Evolutionary conservation across 306 rosid species (phyloP).

Genomic region (Medicago ruthenica): DNA sequence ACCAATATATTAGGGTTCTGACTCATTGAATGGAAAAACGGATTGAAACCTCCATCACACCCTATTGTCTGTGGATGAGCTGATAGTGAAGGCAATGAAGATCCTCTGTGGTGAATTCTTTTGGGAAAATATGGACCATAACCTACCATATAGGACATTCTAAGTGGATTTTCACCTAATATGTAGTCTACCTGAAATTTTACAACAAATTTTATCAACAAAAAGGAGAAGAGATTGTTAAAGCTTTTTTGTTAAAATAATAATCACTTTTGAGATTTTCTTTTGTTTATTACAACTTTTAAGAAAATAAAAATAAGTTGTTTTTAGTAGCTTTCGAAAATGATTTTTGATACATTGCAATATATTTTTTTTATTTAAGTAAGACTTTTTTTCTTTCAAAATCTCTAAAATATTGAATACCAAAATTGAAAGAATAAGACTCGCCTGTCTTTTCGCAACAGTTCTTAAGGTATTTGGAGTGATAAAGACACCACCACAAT

Average conservation of each 20-base stretch:
- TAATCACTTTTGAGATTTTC: too few species aligned
- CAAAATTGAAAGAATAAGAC: too few species aligned
- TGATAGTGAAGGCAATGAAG: constrained; percentile 78
- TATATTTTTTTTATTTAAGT: too few species aligned
- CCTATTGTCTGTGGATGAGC: constrained; percentile 71
- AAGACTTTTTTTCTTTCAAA: too few species aligned
- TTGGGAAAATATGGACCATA: constrained; percentile 72
- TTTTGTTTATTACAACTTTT: too few species aligned
- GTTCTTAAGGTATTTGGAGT: constrained; percentile 61
- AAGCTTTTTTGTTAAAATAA: neutral
- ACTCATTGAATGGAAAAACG: constrained; percentile 64
- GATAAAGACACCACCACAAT: constrained; percentile 70
- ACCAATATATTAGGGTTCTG: constrained; percentile 82
- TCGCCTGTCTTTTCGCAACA: constrained; percentile 81
- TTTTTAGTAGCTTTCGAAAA: too few species aligned
- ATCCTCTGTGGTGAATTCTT: constrained; percentile 94
- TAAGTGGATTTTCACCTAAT: constrained; percentile 81
- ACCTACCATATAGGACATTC: constrained; percentile 93
- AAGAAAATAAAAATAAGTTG: too few species aligned
- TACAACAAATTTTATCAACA: constrained; percentile 1
- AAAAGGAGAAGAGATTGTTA: neutral
- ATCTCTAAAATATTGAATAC: too few species aligned
- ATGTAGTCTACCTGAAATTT: constrained; percentile 81
- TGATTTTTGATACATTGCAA: too few species aligned
- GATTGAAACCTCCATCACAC: constrained; percentile 82